Evolutionary conservation across 1,284 basidiomycete genomes (phyloP).

Genomic region (Tranzscheliella williamsii): DNA sequence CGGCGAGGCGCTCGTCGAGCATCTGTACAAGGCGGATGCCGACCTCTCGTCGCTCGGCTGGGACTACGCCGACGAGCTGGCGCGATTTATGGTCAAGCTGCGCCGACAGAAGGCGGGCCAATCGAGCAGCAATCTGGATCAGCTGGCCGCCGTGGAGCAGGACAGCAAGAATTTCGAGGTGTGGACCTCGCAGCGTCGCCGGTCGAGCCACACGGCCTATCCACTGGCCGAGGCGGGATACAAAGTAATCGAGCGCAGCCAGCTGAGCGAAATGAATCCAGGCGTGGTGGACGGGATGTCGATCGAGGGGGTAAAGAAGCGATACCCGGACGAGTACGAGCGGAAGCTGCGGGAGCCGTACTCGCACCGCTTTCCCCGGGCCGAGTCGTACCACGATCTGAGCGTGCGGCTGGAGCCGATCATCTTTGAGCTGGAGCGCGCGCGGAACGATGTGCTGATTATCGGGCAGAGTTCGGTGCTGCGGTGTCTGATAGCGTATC

Average conservation of each 20-base stretch:
- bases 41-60: constrained; percentile 91
- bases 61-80: constrained; percentile 80
- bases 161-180: constrained; percentile 67
- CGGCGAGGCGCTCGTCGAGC: constrained; percentile 75
- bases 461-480: constrained; percentile 91
- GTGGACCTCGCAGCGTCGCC: constrained; percentile 91
- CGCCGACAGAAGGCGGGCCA: constrained; percentile 35
- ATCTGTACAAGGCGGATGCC: constrained; percentile 97
- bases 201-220: constrained; percentile 93
- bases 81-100: constrained; percentile 54
- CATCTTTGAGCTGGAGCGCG: constrained; percentile 79
- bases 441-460: constrained; percentile 70
- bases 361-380: constrained; percentile 70
- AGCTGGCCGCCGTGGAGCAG: constrained; percentile 22
- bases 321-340: constrained; percentile 92
- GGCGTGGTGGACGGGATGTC: constrained; percentile 79
- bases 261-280: constrained; percentile 97
- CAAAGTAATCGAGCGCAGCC: constrained; percentile 83
- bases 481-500: constrained; percentile 73
- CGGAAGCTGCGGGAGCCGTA: constrained; percentile 91
- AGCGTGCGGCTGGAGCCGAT: constrained; percentile 70
- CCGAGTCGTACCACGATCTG: constrained; percentile 80
- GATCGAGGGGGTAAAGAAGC: constrained; percentile 82
- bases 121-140: constrained; percentile 6
- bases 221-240: constrained; percentile 76